phyloP scores from a whole-genome alignment of 2,329 filamentous ascomycete genomes.

The Tolypocladium endophyticum region DNA sequence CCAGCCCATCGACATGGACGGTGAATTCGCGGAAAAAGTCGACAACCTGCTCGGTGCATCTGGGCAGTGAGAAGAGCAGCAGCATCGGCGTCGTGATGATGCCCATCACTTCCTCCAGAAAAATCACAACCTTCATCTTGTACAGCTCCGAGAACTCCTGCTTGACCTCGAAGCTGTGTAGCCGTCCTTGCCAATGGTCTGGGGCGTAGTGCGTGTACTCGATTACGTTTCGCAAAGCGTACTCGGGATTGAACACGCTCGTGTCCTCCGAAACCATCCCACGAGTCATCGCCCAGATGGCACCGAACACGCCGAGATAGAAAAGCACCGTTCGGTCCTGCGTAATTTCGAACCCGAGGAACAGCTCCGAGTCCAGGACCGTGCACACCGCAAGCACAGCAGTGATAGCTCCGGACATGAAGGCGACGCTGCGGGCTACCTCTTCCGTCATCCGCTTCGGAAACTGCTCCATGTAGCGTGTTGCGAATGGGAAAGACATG shows the following conservation, averaged over 20 bases:
- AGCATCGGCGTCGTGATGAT: constrained; percentile 89
- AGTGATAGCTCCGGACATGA: constrained; percentile 76
- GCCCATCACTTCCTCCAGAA: constrained; percentile 83
- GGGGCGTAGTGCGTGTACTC: constrained; percentile 90
- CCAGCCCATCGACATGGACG: constrained; percentile 89
- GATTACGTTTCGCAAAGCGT: constrained; percentile 77
- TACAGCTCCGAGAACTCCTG: constrained; percentile 84
- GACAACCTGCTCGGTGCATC: constrained; percentile 83
- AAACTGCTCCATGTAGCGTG: constrained; percentile 88
- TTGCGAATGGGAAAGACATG: constrained; percentile 91
- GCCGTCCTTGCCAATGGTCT: constrained; percentile 72
- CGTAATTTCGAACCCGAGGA: constrained; percentile 86
- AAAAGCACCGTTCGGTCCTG: constrained; percentile 81
- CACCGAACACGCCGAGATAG: constrained; percentile 74
- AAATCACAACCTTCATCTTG: constrained; percentile 84
- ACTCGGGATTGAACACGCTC: constrained; percentile 83
- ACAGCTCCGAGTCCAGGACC: constrained; percentile 81
- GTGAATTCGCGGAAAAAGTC: constrained; percentile 99
- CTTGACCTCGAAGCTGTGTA: constrained; percentile 93
- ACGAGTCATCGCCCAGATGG: constrained; percentile 72
- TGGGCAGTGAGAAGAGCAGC: constrained; percentile 75
- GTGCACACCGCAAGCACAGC: constrained; percentile 78
- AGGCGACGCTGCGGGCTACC: constrained; percentile 72
- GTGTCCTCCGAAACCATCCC: constrained; percentile 82
- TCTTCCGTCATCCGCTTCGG: constrained; percentile 91